Evolutionary conservation across 2,329 filamentous ascomycete species (phyloP).

Genomic region (Westerdykella sp.): DNA sequence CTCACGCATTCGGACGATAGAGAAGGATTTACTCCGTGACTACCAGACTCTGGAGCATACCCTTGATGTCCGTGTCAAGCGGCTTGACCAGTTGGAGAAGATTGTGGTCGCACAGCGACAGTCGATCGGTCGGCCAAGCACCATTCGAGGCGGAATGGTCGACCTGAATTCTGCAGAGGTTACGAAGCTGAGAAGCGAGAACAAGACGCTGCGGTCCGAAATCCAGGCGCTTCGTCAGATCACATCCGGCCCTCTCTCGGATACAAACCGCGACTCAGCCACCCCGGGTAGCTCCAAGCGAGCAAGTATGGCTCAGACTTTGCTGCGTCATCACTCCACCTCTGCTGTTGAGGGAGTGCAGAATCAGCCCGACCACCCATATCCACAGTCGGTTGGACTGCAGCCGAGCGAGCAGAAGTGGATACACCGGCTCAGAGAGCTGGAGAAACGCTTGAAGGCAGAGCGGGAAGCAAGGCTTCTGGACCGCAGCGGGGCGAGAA

Average conservation of each 20-base stretch:
- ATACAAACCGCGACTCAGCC: conserved; percentile 15
- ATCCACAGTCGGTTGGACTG: conserved; percentile 31
- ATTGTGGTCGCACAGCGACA: conserved; percentile 50
- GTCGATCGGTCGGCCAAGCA: conserved; percentile 34
- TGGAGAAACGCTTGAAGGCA: conserved; percentile 82
- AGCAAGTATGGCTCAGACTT: conserved; percentile 44
- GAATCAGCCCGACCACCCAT: conserved; percentile 24
- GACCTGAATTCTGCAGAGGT: conserved; percentile 48
- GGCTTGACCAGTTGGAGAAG: conserved; percentile 79
- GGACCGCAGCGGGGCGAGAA: conserved; percentile 76
- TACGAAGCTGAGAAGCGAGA: conserved; percentile 53
- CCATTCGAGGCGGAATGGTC: conserved; percentile 35
- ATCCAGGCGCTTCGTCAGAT: conserved; percentile 57
- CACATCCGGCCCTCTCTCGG: conserved; percentile 9
- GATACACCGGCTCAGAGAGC: conserved; percentile 77
- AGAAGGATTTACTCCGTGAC: conserved; percentile 83
- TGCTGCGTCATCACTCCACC: conserved; percentile 51
- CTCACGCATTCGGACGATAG: conserved; percentile 72
- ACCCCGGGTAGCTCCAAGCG: conserved; percentile 34
- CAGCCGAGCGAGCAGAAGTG: conserved; percentile 64
- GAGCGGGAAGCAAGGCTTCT: conserved; percentile 81
- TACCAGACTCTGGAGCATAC: conserved; percentile 80
- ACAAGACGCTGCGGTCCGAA: conserved; percentile 55
- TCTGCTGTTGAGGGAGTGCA: conserved; percentile 45
- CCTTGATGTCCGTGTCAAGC: conserved; percentile 72